Evolutionary conservation across 345 rosid species (phyloP), one percentile per base, ranked within the genome.

Genomic region (Ailanthus altissimus): DNA sequence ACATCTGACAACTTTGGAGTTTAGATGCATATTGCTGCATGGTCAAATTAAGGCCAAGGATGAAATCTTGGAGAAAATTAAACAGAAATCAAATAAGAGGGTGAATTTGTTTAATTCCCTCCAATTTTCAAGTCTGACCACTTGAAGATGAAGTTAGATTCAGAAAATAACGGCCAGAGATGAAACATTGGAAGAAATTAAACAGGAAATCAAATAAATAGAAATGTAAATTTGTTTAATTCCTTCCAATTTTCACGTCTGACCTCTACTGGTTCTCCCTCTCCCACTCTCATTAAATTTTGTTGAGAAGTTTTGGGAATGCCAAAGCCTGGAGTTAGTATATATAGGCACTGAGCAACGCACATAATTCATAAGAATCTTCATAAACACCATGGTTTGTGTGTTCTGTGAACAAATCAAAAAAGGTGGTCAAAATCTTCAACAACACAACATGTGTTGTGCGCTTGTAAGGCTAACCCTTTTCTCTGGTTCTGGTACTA

Each of bases 171-270:
- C 16, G 7, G 62, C 8, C 13, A 58, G 16, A 58, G 28, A 58
- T 58, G 62, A 58, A 58, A 58, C 21, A n/a, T 58, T 58, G 8
- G 62, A 58, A 13, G 12, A 25, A 58, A 58, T 21, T 58, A 58
- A 8, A 25, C 62, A 58, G 26, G 26, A 21, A 64, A 64, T 40
- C 38, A 61, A 28, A 61, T 5, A 43, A 67, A 1, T 11, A n/a
- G 23, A 1, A n/a, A n/a, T n/a, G n/a, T 36, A 25, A 67, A 43
- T 67, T 0, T 67, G 53, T 67, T 28, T 68, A 68, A 36, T 68
- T 49, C 0, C 72, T 40, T 47, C 72, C 42, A 49, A 49, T 23
- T 47, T 68, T 68, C 72, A 68, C 58, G 18, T 23, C 58, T 18
- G 26, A 28, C 72, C 12, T 11, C 53, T 49, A 9, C 0, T 12